Base-by-base conservation (phyloP, 2,329 filamentous ascomycete genomes). In the Sclerotinia sclerotiorum region DNA sequence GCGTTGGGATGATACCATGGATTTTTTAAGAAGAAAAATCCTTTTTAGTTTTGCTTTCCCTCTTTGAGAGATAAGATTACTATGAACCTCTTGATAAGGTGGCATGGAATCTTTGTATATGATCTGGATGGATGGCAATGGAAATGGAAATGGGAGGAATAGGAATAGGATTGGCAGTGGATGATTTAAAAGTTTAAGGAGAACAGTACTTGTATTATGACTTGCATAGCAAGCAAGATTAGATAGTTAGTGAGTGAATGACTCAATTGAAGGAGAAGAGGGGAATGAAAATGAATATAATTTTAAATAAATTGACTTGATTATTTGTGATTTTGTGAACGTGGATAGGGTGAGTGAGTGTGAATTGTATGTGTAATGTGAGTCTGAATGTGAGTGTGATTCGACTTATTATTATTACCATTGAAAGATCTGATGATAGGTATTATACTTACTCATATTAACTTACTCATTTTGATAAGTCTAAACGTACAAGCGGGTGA, bases 1-100 rank as follows among this genome's bases (percentile, higher is more conserved):
- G 73, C 70, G 73, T 73, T 73, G 65, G 74, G 73, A 75, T 75
- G 74, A 76, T 76, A 76, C 74, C 74, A 76, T 70, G 73, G 73
- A 69, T 69, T 56, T 56, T 56, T 17, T 55, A 10, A 55, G 52
- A 42, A 39, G 15, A 11, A 15, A 42, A 42, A 42, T 42, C 39
- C 39, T 42, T 42, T 42, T 42, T 42, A 15, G 29, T 55, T 32
- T 11, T 32, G 52, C 52, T 55, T 55, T 55, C 32, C 52, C 52
- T 55, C 52, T 55, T 55, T 55, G 29, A 32, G 52, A 55, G 60
- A 62, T n/a, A 42, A 44, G 24, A 56, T 56, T 55, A n/a, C 39
- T 11, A 32, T n/a, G 39, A 29, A 29, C 62, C 44, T 42, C 2
- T 46, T 39, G 13, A 46, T 29, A 42, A 42, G 27, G 35, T 10